phyloP scores from a whole-genome alignment of 768 basidiomycete species.

The Kwoniella europaea region DNA sequence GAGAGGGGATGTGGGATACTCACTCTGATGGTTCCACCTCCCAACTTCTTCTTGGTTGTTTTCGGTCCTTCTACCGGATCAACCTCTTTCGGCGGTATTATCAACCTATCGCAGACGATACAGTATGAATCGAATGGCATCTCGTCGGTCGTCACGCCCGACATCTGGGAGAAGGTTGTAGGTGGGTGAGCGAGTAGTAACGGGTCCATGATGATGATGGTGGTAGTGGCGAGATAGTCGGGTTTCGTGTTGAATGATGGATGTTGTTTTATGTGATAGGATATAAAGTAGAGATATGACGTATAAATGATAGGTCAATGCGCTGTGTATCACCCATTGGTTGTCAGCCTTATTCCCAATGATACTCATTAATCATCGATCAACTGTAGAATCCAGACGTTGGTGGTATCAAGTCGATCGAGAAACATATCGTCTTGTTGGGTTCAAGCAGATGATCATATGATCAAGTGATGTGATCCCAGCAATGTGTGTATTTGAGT shows the following conservation, averaged over 20 bases:
- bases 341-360: neutral
- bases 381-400: neutral
- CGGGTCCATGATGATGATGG: slow-evolving; percentile 23
- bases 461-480: no score
- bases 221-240: neutral
- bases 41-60: slow-evolving; percentile 30
- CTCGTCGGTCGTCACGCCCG: slow-evolving; percentile 25
- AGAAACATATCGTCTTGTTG: neutral
- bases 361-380: neutral
- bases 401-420: neutral
- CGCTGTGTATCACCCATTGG: neutral
- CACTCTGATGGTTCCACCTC: slow-evolving; percentile 45
- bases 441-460: no score
- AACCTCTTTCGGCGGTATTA: slow-evolving; percentile 34
- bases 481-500: no score
- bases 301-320: slow-evolving; percentile 4
- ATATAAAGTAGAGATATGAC: slow-evolving; percentile 2
- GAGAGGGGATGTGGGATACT: slow-evolving; percentile 12
- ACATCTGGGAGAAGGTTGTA: slow-evolving; percentile 2
- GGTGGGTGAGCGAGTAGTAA: slow-evolving; percentile 26
- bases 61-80: slow-evolving; percentile 15
- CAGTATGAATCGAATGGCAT: slow-evolving; percentile 48
- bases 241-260: neutral
- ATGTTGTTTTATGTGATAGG: neutral
- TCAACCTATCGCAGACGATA: slow-evolving; percentile 49